Evolutionary conservation across 1,284 basidiomycete genomes (phyloP).

Genomic region (Trametes polyzona): DNA sequence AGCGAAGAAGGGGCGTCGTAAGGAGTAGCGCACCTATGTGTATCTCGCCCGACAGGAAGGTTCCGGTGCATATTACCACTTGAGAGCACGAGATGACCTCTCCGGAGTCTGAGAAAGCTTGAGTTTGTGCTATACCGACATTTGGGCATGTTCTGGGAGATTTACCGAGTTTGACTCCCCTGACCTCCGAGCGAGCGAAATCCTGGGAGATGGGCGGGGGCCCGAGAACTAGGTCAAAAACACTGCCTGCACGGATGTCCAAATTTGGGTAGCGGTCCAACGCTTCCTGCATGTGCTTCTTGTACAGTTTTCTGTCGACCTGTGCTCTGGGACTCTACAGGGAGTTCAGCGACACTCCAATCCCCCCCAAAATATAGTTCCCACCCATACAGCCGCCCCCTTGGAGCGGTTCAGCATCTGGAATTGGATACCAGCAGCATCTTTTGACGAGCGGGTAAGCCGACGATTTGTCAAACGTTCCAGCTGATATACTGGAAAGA

Average conservation of each 20-base stretch:
- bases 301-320: conserved; percentile 85
- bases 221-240: conserved; percentile 79
- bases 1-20: too few relatives aligned
- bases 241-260: conserved; percentile 72
- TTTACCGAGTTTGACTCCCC: conserved; percentile 75
- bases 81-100: conserved; percentile 77
- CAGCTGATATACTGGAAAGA: too few relatives aligned
- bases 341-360: neutral
- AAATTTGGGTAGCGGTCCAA: conserved; percentile 71
- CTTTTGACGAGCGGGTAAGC: conserved; percentile 41
- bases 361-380: conserved; percentile 26
- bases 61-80: conserved; percentile 89
- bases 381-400: conserved; percentile 86
- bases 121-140: neutral
- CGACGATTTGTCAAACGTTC: too few relatives aligned
- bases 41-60: conserved; percentile 88
- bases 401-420: conserved; percentile 85
- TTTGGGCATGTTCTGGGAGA: neutral
- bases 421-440: conserved; percentile 87
- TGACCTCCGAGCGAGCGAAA: conserved; percentile 44
- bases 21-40: conserved; percentile 70
- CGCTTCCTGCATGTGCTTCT: conserved; percentile 75
- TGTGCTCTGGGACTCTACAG: conserved; percentile 85
- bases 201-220: conserved; percentile 36
- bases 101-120: conserved; percentile 59